phyloP scores from a whole-genome alignment of 495 filamentous ascomycete species.

The Penicillium ochrochloron region DNA sequence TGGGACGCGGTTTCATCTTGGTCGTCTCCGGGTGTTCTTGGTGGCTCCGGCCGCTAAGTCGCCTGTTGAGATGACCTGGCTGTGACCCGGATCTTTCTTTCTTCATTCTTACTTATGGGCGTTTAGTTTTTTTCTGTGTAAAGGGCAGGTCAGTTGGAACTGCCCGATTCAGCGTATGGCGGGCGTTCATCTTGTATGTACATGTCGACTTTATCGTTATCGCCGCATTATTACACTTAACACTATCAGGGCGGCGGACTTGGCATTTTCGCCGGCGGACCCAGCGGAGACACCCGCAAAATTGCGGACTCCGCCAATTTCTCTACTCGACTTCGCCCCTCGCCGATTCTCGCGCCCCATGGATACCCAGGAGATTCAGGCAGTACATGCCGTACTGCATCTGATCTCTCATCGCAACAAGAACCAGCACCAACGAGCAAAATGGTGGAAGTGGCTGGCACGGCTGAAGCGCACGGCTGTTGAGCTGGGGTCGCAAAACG shows the following conservation, averaged over 20 bases:
- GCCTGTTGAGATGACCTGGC: constrained; percentile 3
- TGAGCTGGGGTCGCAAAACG: constrained; percentile 51
- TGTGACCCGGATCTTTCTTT: neutral
- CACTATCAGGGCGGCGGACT: neutral
- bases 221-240: too few species aligned
- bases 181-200: neutral
- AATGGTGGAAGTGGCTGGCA: constrained; percentile 75
- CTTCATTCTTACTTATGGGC: too few species aligned
- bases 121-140: neutral
- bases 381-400: constrained; percentile 53
- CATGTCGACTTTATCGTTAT: neutral
- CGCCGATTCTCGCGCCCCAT: constrained; percentile 19
- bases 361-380: constrained; percentile 37
- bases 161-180: neutral
- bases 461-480: constrained; percentile 65
- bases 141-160: neutral
- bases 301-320: neutral
- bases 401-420: constrained; percentile 77
- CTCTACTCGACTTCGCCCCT: neutral
- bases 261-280: neutral
- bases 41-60: neutral
- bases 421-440: constrained; percentile 74
- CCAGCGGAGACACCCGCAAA: neutral
- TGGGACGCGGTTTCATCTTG: neutral
- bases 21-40: neutral